Evolutionary conservation across 441 rosid genomes (phyloP), one percentile per base, ranked within the genome.

Genomic region (Pelargonium fulgidum): DNA sequence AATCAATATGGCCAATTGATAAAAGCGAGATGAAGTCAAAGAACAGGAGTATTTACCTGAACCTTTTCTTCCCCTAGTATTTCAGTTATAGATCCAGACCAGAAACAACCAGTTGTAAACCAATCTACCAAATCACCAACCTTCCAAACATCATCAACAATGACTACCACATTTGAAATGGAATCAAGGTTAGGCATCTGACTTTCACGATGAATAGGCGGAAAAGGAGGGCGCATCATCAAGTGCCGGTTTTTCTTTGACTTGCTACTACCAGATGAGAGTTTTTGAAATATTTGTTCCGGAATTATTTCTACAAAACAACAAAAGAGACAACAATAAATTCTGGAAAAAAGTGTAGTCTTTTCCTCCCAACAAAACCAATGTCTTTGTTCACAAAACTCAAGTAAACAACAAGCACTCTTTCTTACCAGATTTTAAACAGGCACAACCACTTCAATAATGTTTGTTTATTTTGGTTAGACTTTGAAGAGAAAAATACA

Each of bases 71-170:
- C 62, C 48, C 65, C 83, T 62, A 78, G 68, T 42, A 68, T 79
- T 77, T 84, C 68, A 0, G 70, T 75, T 65, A 92, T 36, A 33
- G 64, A 81, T 64, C 88, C 97, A 66, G 86, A 80, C 97, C 98
- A 93, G 82, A 72, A 86, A 79, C 96, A 87, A 64, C 39, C 63
- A 72, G 78, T 86, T 72, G 58, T 41, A 82, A 84, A 87, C 98
- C 97, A 93, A 73, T 92, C 98, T 5, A 92, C 96, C 74, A 87
- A 73, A 82, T 89, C 96, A 29, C 97, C 97, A 64, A 84, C 93
- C 78, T 79, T 81, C 91, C 89, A 89, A 16, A 7, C 62, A 78
- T 77, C 84, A 73, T 69, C 78, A 69, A 79, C 83, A 56, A 83
- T 58, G 61, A 86, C 84, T 20, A 62, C 76, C 68, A 73, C 83